Percentiles rank a stretch among this genome's conserved stretches.
Conservation (phyloP, 1,284 basidiomycete species). For the Cryptococcus wingfieldii region DNA sequence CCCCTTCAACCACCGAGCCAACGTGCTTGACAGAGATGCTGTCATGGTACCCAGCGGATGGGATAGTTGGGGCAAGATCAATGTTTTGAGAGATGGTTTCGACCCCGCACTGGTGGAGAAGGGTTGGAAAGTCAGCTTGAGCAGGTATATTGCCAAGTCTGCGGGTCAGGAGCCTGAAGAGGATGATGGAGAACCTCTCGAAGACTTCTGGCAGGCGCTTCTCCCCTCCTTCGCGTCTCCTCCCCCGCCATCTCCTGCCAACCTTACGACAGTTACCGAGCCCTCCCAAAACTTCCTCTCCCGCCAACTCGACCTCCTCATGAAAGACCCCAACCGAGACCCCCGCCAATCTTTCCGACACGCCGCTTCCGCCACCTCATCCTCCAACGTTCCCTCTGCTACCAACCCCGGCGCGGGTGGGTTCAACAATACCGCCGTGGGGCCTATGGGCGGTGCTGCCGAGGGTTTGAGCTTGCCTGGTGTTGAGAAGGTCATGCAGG, state of each 20-base stretch:
- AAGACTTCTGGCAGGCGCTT: conserved; percentile 38
- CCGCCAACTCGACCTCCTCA: conserved; percentile 81
- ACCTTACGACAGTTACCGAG: conserved; percentile 38
- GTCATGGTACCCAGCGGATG: conserved; percentile 91
- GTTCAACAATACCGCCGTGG: conserved; percentile 65
- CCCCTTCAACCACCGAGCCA: conserved; percentile 79
- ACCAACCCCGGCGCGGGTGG: background rate
- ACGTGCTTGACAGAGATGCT: conserved; percentile 85
- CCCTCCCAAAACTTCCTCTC: conserved; percentile 82
- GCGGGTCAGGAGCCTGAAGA: conserved; percentile 47
- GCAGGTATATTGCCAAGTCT: background rate
- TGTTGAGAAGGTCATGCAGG: conserved; percentile 76
- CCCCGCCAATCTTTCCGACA: too few relatives aligned
- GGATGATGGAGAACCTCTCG: conserved; percentile 44
- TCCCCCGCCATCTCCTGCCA: background rate
- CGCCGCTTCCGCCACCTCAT: too few relatives aligned
- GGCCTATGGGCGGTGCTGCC: conserved; percentile 71
- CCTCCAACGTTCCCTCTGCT: background rate
- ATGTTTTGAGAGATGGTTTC: conserved; percentile 83
- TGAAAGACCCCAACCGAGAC: too few relatives aligned
- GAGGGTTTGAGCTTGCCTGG: conserved; percentile 72
- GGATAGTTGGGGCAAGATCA: conserved; percentile 97
- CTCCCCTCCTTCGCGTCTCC: background rate
- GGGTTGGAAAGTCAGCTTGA: conserved; percentile 64
- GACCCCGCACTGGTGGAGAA: conserved; percentile 74